A percentile compares a stretch with the other conserved stretches of the same genome.
These are phyloP conservation scores for Lactifluus rugatus DNA, from an alignment of 768 basidiomycete species.

Conservation along the genomic window DNA sequence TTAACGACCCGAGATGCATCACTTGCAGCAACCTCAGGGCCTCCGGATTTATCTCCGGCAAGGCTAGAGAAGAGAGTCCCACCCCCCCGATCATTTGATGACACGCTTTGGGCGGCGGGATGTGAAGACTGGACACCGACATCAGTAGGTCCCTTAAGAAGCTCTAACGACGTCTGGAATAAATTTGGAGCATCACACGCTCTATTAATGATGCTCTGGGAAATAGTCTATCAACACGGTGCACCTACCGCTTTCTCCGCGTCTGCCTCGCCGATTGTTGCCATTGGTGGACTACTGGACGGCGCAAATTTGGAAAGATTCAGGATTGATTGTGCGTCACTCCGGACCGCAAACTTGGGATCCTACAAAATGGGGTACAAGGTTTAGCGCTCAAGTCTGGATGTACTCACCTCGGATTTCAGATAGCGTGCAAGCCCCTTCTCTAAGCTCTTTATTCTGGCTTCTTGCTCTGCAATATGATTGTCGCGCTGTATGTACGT, in stretches of 20 bases:
- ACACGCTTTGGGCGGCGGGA: not conserved
- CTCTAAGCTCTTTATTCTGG: constrained; percentile 25
- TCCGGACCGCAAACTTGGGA: constrained; percentile 11
- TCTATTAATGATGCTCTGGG: not conserved
- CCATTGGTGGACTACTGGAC: constrained; percentile 23
- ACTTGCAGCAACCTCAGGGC: not conserved
- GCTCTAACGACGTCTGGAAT: not conserved
- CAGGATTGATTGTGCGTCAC: constrained; percentile 25
- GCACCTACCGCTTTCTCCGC: constrained; percentile 21
- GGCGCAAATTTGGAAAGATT: constrained; percentile 25
- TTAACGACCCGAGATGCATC: not conserved
- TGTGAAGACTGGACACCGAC: not conserved
- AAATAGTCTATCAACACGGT: not conserved
- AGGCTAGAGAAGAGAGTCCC: not conserved
- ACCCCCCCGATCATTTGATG: not conserved
- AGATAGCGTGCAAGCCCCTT: constrained; percentile 25
- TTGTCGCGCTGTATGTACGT: constrained; percentile 25
- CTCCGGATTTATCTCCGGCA: not conserved
- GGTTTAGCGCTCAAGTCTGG: not conserved
- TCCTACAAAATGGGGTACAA: constrained; percentile 3
- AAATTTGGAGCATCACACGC: not conserved
- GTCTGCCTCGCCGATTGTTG: constrained; percentile 17
- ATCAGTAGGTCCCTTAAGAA: not conserved
- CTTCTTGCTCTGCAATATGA: constrained; percentile 24
- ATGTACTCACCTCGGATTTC: constrained; percentile 21